Evolutionary conservation across 2,329 filamentous ascomycete genomes (phyloP), one percentile per base, ranked within the genome.

Genomic region (Simplicillium sp.): DNA sequence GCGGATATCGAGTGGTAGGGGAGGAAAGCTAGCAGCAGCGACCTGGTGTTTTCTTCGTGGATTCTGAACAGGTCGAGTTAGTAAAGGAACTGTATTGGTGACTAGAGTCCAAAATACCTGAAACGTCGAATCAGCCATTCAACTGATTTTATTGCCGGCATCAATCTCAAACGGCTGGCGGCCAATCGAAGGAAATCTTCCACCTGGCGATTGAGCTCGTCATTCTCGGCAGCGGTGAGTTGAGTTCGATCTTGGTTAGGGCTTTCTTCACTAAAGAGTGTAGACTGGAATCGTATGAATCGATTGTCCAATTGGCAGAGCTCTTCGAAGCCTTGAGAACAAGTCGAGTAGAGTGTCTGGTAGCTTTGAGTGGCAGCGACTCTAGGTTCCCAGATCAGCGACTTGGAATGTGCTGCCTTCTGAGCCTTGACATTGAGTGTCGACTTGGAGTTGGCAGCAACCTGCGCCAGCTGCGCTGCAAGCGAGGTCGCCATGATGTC

Each of bases 51-150:
- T 63, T 88, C 82, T 60, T 97, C 87, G 58, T 98, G 92, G 39
- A 94, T 80, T 51, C 89, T 94, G 50, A 5, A 15, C 15, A 12
- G 6, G 51, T 41, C 11, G 16, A 14, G 15, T 20, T 29, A 17
- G 38, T 12, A 20, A 32, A n/a, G 29, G 20, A 54, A 45, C 32
- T 40, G 20, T 12, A 12, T 17, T 9, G 20, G 29, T 29, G 15
- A 28, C 17, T 25, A 25, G 20, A 25, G 20, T 6, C 9, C n/a
- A 7, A 52, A 72, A 46, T 67, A 94, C 87, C 82, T 80, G 56
- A 97, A 98, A 54, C 90, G 75, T 54, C 92, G 74, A 41, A 98
- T 76, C 36, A 98, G 73, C 92, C 92, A 99, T 67, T 99, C 94
- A 31, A 97, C 72, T 13, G 89, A 81, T 64, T 94, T 94, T 40